Evolutionary conservation across 345 rosid species (phyloP).

Genomic region (Hibiscus trionum): DNA sequence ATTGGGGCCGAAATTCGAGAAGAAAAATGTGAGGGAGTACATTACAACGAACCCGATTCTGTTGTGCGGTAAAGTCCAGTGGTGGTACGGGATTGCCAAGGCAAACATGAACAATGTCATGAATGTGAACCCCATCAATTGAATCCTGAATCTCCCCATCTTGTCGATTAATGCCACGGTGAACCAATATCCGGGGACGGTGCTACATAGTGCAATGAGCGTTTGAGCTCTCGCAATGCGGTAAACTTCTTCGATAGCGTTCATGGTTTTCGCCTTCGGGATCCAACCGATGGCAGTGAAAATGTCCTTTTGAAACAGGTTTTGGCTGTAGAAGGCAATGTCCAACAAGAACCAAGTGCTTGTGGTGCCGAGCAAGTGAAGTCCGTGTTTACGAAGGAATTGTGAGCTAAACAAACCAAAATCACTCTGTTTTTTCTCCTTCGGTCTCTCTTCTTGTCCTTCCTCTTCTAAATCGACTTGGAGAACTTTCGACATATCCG

Average conservation of each 20-base stretch:
- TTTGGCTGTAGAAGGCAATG: background rate
- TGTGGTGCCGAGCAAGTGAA: background rate
- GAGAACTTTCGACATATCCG: background rate
- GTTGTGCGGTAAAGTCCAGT: background rate
- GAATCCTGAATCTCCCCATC: background rate
- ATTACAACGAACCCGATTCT: background rate
- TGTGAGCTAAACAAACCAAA: background rate
- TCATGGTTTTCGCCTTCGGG: background rate
- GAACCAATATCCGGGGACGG: background rate
- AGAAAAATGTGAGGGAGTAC: background rate
- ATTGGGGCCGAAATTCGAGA: background rate
- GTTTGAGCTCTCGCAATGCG: background rate
- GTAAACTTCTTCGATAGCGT: background rate
- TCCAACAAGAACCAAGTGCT: background rate
- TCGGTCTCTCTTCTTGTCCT: background rate
- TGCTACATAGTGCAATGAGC: background rate
- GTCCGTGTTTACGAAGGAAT: background rate
- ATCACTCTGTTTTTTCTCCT: background rate
- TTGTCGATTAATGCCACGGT: background rate
- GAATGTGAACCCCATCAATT: background rate
- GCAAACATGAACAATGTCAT: background rate
- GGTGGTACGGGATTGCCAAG: background rate
- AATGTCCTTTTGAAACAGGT: background rate
- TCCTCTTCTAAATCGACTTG: background rate
- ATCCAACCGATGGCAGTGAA: background rate